These are phyloP conservation scores for Elaeagnus macrophylla DNA, from an alignment of 306 rosid genomes.

Conservation along the genomic window DNA sequence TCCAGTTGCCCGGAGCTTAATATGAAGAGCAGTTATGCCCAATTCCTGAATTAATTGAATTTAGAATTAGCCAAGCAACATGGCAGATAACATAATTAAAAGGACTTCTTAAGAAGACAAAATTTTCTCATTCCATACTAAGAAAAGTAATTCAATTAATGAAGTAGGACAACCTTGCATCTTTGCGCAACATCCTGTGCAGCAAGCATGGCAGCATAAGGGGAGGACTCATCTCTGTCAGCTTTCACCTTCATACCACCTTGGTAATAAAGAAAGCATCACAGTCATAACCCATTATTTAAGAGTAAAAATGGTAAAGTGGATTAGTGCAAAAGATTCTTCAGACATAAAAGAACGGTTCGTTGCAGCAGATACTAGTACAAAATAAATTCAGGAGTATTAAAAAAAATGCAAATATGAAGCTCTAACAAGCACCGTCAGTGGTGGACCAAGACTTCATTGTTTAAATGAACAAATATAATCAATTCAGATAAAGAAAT, in stretches of 20 bases:
- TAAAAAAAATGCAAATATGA: neutral
- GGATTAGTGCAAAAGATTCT: no score
- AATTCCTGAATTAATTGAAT: conserved; percentile 24
- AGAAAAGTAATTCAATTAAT: neutral
- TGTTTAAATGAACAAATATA: no score
- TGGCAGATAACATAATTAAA: neutral
- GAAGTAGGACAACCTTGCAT: conserved; percentile 93
- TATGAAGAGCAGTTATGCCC: conserved; percentile 49
- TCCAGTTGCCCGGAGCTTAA: conserved; percentile 51
- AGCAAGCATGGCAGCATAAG: conserved; percentile 93
- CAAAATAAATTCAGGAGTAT: neutral
- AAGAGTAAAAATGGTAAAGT: no score
- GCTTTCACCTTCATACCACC: conserved; percentile 98
- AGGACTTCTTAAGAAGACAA: neutral
- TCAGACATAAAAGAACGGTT: no score
- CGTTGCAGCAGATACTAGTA: neutral
- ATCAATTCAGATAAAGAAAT: no score
- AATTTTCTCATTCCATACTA: neutral
- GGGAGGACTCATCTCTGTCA: conserved; percentile 86
- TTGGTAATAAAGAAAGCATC: neutral
- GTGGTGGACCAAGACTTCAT: no score
- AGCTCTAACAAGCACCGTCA: no score
- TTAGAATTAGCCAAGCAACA: neutral
- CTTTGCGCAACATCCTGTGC: conserved; percentile 82
- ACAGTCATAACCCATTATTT: neutral